These are phyloP conservation scores for Gaeumannomyces sp. DNA, from an alignment of 2,329 filamentous ascomycete species.

Conservation along the genomic window DNA sequence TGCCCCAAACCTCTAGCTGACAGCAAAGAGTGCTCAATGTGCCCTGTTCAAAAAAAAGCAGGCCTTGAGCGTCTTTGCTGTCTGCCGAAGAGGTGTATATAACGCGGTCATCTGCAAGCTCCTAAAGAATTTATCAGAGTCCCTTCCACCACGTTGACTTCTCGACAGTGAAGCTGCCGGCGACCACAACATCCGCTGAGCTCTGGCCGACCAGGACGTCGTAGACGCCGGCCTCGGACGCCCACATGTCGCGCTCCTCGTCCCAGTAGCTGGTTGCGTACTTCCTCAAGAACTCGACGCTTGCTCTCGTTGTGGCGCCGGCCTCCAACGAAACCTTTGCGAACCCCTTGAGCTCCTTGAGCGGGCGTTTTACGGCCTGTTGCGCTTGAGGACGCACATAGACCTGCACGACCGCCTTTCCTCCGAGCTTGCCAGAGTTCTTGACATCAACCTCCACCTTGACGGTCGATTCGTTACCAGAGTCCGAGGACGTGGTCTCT, in stretches of 20 bases:
- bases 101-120: neutral
- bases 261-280: conserved; percentile 12
- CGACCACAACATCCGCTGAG: neutral
- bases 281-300: neutral
- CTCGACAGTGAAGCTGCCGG: neutral
- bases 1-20: neutral
- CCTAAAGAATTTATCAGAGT: neutral
- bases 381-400: conserved; percentile 43
- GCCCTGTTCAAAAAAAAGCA: no score
- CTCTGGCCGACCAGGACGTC: conserved; percentile 11
- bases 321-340: conserved; percentile 36
- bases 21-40: neutral
- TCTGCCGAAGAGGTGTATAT: neutral
- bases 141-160: conserved; percentile 6
- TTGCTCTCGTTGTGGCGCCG: conserved; percentile 1
- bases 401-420: conserved; percentile 49
- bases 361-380: conserved; percentile 44
- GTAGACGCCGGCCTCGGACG: conserved; percentile 10
- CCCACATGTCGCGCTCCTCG: conserved; percentile 10
- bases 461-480: conserved; percentile 22
- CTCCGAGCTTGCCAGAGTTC: conserved; percentile 38
- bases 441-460: conserved; percentile 40
- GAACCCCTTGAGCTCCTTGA: conserved; percentile 52
- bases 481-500: neutral
- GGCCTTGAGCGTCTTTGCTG: neutral